Conservation (phyloP, 352 stramenopile species). For the Phytophthora uliginosa region DNA sequence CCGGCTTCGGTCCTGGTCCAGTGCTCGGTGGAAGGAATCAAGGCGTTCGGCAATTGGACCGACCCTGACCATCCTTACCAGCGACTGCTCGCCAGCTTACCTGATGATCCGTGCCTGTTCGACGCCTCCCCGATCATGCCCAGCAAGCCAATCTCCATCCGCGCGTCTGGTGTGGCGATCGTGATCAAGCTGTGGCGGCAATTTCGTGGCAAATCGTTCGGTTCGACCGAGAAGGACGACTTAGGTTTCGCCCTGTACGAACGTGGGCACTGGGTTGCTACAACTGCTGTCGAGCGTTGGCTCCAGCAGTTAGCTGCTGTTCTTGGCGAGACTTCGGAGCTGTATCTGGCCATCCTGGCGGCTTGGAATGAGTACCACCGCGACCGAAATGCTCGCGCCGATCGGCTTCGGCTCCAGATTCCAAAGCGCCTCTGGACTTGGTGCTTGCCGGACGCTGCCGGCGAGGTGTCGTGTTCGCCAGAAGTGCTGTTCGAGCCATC, state of each 20-base stretch:
- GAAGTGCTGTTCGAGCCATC: background rate
- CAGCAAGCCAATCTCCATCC: background rate
- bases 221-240: background rate
- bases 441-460: background rate
- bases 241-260: background rate
- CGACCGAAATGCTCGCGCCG: background rate
- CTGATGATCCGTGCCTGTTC: background rate
- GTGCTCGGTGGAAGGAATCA: background rate
- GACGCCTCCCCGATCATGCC: background rate
- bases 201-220: background rate
- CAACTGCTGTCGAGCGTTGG: background rate
- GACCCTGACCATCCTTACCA: background rate
- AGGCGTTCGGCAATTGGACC: background rate
- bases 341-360: background rate
- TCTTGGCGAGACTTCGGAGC: background rate
- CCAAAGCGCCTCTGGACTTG: background rate
- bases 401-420: background rate
- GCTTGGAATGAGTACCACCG: background rate
- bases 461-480: background rate
- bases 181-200: constrained; percentile 4
- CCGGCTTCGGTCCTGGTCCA: background rate
- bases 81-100: background rate
- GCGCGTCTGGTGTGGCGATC: background rate
- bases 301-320: background rate
- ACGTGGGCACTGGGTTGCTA: background rate